These are phyloP conservation scores for Cichorium intybus DNA, from an alignment of 140 eudicot species.

Conservation along the genomic window DNA sequence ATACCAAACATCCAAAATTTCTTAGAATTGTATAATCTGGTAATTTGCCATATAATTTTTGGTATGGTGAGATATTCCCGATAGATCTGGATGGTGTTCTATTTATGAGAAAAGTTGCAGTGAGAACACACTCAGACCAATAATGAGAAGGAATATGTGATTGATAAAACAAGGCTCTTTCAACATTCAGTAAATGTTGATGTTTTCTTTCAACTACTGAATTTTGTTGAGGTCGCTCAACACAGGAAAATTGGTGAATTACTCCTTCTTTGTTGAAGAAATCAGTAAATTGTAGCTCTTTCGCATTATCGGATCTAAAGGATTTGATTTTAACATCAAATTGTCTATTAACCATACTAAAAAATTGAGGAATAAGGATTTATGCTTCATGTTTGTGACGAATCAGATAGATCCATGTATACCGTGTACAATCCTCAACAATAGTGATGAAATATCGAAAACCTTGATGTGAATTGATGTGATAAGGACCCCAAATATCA, in stretches of 20 bases:
- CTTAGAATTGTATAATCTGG: too few relatives aligned
- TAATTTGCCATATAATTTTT: background rate
- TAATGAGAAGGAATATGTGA: background rate
- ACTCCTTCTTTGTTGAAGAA: background rate
- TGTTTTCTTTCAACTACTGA: conserved; percentile 18
- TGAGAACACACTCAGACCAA: conserved; percentile 13
- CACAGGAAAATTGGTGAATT: conserved; percentile 8
- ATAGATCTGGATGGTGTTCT: background rate
- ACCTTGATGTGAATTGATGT: background rate
- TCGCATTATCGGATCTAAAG: conserved; percentile 10
- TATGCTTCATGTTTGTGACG: background rate
- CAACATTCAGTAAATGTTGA: conserved; percentile 10
- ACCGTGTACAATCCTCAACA: background rate
- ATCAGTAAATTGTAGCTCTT: background rate
- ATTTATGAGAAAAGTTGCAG: conserved; percentile 3
- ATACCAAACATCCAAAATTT: too few relatives aligned
- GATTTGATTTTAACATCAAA: background rate
- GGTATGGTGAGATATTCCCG: background rate
- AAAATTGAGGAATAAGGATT: background rate
- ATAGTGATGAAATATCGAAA: background rate
- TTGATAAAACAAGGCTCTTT: conserved; percentile 8
- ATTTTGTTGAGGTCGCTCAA: conserved; percentile 9
- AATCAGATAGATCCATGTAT: background rate
- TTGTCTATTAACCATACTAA: background rate
- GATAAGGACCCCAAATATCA: too few relatives aligned